Evolutionary conservation across 2,329 filamentous ascomycete genomes (phyloP).

Genomic region (Coniochaeta pulveracea): DNA sequence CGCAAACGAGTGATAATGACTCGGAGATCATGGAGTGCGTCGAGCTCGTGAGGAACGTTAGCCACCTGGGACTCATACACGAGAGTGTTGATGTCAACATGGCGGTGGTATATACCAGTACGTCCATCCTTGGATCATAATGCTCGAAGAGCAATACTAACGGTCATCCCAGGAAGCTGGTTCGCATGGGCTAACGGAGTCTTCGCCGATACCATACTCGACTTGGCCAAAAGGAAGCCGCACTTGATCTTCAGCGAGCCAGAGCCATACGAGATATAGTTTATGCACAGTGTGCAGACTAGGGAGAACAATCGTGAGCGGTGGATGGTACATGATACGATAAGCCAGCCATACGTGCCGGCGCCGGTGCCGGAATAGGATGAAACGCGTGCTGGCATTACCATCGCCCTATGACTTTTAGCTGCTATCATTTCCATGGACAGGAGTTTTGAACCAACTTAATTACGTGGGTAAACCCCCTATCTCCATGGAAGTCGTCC

Average conservation of each 20-base stretch:
- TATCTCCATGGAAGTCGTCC: too few species aligned
- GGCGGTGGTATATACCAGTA: slow-evolving; percentile 58
- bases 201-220: slow-evolving; percentile 84
- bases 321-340: too few species aligned
- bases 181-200: slow-evolving; percentile 97
- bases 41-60: slow-evolving; percentile 62
- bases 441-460: too few species aligned
- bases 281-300: too few species aligned
- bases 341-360: too few species aligned
- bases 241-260: slow-evolving; percentile 67
- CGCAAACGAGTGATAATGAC: slow-evolving; percentile 77
- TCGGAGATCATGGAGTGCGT: slow-evolving; percentile 69
- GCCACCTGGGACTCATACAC: slow-evolving; percentile 71
- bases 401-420: too few species aligned
- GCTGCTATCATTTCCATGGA: too few species aligned
- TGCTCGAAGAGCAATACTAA: slow-evolving; percentile 6
- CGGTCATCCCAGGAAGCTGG: slow-evolving; percentile 54
- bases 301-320: too few species aligned
- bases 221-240: slow-evolving; percentile 80
- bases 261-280: slow-evolving; percentile 43
- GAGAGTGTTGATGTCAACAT: slow-evolving; percentile 81
- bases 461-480: too few species aligned
- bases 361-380: too few species aligned
- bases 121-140: slow-evolving; percentile 16
- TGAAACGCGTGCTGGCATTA: too few species aligned